Conservation (phyloP, 1,139 yeast genomes). For the Protomyces macrosporus region DNA sequence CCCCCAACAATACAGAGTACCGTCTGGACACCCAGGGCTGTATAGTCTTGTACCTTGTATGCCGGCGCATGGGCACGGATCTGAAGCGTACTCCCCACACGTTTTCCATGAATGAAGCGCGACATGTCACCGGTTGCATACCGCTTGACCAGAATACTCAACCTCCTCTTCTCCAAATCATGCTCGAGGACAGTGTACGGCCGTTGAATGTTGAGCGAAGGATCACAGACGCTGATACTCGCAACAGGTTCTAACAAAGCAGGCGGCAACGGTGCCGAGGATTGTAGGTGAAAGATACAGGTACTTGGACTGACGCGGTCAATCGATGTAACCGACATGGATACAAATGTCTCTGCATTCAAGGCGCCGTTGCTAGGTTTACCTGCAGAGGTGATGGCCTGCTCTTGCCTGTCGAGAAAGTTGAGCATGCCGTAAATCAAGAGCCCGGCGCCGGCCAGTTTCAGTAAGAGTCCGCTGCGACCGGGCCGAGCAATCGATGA, state of each 20-base stretch:
- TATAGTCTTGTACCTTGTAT: slow-evolving; percentile 1
- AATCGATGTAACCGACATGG: neutral
- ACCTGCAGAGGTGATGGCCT: neutral
- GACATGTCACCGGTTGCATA: slow-evolving; percentile 25
- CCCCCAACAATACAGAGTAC: slow-evolving; percentile 22
- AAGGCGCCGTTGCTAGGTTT: neutral
- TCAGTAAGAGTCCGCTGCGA: neutral
- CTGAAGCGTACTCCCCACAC: slow-evolving; percentile 3
- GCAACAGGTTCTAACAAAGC: neutral
- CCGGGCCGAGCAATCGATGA: neutral
- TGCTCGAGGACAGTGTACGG: slow-evolving; percentile 16
- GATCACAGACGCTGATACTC: slow-evolving; percentile 18
- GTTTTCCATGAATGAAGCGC: slow-evolving; percentile 26
- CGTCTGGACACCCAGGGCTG: neutral
- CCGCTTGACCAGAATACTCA: slow-evolving; percentile 18
- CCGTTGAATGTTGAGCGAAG: slow-evolving; percentile 25
- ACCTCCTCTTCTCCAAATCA: neutral
- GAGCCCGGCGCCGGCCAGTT: neutral
- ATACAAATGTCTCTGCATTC: neutral
- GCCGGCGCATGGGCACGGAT: slow-evolving; percentile 5
- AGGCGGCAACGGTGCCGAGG: neutral
- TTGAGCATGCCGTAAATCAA: neutral
- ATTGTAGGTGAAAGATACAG: slow-evolving; percentile 1
- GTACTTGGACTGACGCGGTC: neutral
- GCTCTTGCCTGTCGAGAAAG: neutral